Percentiles rank a stretch among this genome's conserved stretches.
Evolutionary conservation across 139 green algal species (phyloP).

Genomic region (Marvania coccoides): DNA sequence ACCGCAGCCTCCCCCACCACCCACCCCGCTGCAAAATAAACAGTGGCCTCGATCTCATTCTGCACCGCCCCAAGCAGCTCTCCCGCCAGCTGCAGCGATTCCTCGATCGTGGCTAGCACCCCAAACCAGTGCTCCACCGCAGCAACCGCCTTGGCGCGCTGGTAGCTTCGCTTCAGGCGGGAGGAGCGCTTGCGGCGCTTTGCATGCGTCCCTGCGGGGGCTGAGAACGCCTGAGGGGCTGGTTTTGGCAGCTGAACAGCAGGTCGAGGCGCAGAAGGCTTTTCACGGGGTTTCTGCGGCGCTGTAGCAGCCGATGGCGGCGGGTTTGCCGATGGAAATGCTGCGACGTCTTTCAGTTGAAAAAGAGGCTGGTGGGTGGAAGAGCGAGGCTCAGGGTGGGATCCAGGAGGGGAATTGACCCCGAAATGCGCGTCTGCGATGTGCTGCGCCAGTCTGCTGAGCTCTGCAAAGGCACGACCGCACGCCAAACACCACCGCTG

Average conservation of each 20-base stretch:
- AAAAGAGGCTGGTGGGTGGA: background rate
- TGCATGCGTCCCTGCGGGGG: background rate
- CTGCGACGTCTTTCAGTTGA: background rate
- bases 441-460: constrained; percentile 60
- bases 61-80: background rate
- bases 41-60: background rate
- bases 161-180: constrained; percentile 12
- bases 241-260: no score
- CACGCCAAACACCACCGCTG: constrained; percentile 56
- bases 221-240: background rate
- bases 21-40: background rate
- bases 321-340: background rate
- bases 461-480: constrained; percentile 40
- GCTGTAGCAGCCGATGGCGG: background rate
- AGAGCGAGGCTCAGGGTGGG: background rate
- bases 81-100: constrained; percentile 1
- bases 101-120: background rate
- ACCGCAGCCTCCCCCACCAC: background rate
- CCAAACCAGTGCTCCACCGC: constrained; percentile 5
- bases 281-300: no score
- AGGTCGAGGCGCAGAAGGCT: background rate
- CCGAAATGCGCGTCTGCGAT: constrained; percentile 58
- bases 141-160: background rate
- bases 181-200: constrained; percentile 2
- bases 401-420: constrained; percentile 42